Base-by-base conservation (phyloP, 2,329 filamentous ascomycete species). In the Achaetomium macrosporum region DNA sequence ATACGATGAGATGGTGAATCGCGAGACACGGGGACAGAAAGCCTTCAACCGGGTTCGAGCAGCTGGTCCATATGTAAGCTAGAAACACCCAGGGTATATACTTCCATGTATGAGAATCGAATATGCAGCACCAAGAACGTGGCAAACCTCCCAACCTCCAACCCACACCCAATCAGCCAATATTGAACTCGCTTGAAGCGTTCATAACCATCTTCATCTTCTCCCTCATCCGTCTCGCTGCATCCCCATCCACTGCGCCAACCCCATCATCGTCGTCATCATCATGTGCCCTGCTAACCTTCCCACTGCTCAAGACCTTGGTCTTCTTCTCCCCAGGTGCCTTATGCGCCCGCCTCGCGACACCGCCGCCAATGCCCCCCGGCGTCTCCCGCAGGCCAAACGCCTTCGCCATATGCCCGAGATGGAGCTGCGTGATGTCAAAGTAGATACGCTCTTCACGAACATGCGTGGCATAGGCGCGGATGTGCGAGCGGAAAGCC, bases 391-490 rank as follows among this genome's bases (percentile, higher is more conserved):
- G 79, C 60, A 99, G 73, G 1, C 85, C 93, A 66, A 95, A 99
- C 25, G 87, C 89, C 75, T 99, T 99, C 8, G 92, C 92, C 59
- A 93, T 75, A 74, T 99, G 93, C 3, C 93, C 93, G 8, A 97
- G 73, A 68, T 99, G 93, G 43, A 99, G 73, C 64, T 88, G 82
- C 55, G 89, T 90, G 69, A 96, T 95, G 68, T 97, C 88, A 68
- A 99, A 99, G 66, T 87, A 91, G 48, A 76, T 75, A 48, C 93
- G 80, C 72, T 99, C 93, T 41, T 85, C 84, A 30, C 88, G 85
- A 29, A 92, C 82, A 69, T 99, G 93, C 0, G 93, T 99, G 2
- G 93, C 90, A 68, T 99, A 99, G 1, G 93, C 93, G 50, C 93
- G 81, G 50, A 99, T 85, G 65, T 97, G 91, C 47, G 88, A 93